Evolutionary conservation across 768 basidiomycete species (phyloP).

Genomic region (Lepiota brunneoincarnata): DNA sequence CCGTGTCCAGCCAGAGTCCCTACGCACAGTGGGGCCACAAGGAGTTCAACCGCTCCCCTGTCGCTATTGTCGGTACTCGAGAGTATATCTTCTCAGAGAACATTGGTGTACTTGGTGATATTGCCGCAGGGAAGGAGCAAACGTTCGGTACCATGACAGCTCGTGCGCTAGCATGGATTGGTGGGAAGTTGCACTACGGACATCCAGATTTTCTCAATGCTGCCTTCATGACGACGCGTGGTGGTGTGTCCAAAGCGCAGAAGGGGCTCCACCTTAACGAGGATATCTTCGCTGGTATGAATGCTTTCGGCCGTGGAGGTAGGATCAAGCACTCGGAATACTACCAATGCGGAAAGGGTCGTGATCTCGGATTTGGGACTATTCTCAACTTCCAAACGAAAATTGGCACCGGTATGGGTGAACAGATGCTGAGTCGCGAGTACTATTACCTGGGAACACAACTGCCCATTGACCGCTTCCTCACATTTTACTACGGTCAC

Average conservation of each 20-base stretch:
- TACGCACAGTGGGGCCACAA: conserved; percentile 96
- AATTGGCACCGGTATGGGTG: conserved; percentile 99
- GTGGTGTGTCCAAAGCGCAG: conserved; percentile 98
- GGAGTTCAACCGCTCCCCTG: conserved; percentile 85
- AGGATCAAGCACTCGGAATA: conserved; percentile 99
- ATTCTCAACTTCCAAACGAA: conserved; percentile 99
- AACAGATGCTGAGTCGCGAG: conserved; percentile 99
- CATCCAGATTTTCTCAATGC: conserved; percentile 99
- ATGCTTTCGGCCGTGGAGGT: conserved; percentile 95
- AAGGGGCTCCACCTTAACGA: conserved; percentile 98
- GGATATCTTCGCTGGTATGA: conserved; percentile 99
- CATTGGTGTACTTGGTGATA: conserved; percentile 97
- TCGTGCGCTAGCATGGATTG: conserved; percentile 93
- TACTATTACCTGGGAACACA: conserved; percentile 99
- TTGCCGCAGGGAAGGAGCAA: conserved; percentile 99
- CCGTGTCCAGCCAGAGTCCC: conserved; percentile 87
- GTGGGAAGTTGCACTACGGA: conserved; percentile 97
- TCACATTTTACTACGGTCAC: conserved; percentile 99
- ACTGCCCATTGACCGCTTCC: conserved; percentile 95
- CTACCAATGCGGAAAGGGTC: conserved; percentile 99
- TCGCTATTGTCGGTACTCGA: conserved; percentile 96
- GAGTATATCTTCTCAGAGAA: conserved; percentile 99
- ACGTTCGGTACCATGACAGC: conserved; percentile 99
- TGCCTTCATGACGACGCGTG: conserved; percentile 97
- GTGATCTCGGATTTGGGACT: conserved; percentile 98